Evolutionary conservation across 2,329 filamentous ascomycete genomes (phyloP), one percentile per base, ranked within the genome.

Genomic region (Chaetomiaceae sp.): DNA sequence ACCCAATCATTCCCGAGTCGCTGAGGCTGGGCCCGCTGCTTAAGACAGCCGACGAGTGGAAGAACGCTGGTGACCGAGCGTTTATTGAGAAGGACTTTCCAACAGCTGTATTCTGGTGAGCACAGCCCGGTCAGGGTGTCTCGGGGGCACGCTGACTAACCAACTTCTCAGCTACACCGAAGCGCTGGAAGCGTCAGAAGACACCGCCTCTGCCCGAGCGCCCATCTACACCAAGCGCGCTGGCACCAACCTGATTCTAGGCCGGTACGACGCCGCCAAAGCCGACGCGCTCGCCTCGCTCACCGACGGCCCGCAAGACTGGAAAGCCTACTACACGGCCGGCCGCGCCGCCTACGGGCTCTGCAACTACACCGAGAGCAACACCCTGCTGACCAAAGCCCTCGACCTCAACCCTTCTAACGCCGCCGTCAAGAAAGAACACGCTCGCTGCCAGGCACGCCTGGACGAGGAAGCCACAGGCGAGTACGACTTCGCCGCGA

Each of bases 271-370:
- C 42, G 47, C 48, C 3, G 62, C 64, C 11, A 58, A 61, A 15
- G 50, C 53, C 2, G 65, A 68, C 40, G 60, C 65, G 0, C 57
- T 66, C 10, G 58, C 57, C 2, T 61, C 63, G 0, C 49, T 50
- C 11, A 55, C 35, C 33, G 6, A 55, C 54, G 4, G 50, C 27
- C 10, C 45, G 3, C 49, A 46, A 2, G 63, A 66, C 49, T 66
- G 64, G 64, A 62, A 59, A 30, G 58, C 60, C 1, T 61, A 65
- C 50, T 60, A 60, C 41, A 60, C 60, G 7, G 66, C 64, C 1
- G 64, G 62, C 1, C 58, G 58, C 8, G 64, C 65, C 2, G 56
- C 62, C 3, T 68, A 67, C 47, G 62, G 59, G 4, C 59, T 68
- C 0, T 58, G 62, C 33, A 50, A 62, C 18, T 67, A 65, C 51